These are phyloP conservation scores for Colletotrichum shisoi DNA, from an alignment of 2,329 filamentous ascomycete species.

Conservation along the genomic window DNA sequence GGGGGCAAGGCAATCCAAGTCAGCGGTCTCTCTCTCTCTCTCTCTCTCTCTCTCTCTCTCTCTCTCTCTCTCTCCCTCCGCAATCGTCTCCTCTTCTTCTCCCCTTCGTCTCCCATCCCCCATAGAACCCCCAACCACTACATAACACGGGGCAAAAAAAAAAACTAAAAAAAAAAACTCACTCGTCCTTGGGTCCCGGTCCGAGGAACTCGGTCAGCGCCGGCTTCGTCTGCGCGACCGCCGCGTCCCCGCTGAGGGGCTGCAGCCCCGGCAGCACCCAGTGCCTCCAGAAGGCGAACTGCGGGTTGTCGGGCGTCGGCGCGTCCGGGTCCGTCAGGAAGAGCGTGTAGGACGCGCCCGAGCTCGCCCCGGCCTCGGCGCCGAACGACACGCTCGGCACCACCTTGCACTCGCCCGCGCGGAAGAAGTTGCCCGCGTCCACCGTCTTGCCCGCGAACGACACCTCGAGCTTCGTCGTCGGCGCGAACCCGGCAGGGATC, in stretches of 20 bases:
- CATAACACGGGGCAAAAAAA: conserved; percentile 11
- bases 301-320: conserved; percentile 63
- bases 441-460: conserved; percentile 48
- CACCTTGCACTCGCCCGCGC: conserved; percentile 50
- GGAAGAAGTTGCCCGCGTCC: conserved; percentile 52
- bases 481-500: conserved; percentile 54
- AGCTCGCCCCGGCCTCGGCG: conserved; percentile 47
- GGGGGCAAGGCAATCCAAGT: not conserved
- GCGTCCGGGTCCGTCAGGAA: conserved; percentile 64
- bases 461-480: conserved; percentile 52
- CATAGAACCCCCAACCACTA: no score
- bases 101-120: not conserved
- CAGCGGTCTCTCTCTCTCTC: not conserved
- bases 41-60: no score
- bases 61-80: no score
- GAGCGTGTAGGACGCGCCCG: conserved; percentile 53
- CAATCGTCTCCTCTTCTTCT: no score
- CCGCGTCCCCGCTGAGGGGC: conserved; percentile 43
- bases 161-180: conserved; percentile 43
- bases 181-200: conserved; percentile 58
- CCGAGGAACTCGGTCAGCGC: conserved; percentile 55
- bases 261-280: conserved; percentile 58
- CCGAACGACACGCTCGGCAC: conserved; percentile 50
- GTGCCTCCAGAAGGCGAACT: conserved; percentile 64
- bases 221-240: conserved; percentile 45